A percentile compares a stretch with the other conserved stretches of the same genome.
Conservation (phyloP, 495 filamentous ascomycete species). For the Parathielavia hyrcaniae region DNA sequence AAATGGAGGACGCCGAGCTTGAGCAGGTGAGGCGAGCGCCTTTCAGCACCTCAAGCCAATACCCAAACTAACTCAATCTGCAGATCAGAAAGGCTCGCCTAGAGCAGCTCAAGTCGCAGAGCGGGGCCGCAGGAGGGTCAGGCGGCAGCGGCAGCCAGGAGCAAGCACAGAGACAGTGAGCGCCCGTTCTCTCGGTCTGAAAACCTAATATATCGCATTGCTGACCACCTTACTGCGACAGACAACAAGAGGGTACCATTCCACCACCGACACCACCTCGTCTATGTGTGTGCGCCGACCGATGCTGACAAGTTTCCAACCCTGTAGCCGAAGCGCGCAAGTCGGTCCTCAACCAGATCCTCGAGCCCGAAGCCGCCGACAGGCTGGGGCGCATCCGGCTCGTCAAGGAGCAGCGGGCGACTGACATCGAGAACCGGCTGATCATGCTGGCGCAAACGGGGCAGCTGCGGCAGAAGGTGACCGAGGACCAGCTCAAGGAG, state of each 20-base stretch:
- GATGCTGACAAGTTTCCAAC: neutral
- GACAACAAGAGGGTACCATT: conserved; percentile 60
- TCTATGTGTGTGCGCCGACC: neutral
- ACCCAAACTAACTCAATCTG: neutral
- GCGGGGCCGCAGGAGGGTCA: conserved; percentile 40
- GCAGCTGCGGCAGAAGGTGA: conserved; percentile 80
- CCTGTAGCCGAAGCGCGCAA: conserved; percentile 58
- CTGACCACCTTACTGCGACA: conserved; percentile 25
- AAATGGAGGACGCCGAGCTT: conserved; percentile 81
- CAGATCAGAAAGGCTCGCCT: conserved; percentile 86
- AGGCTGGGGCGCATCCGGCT: conserved; percentile 89
- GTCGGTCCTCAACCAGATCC: conserved; percentile 81
- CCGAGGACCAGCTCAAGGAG: conserved; percentile 89
- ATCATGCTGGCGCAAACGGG: conserved; percentile 85
- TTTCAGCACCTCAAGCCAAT: no score
- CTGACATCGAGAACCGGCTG: conserved; percentile 84
- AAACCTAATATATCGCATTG: neutral
- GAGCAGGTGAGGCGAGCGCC: conserved; percentile 54
- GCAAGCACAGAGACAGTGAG: conserved; percentile 55
- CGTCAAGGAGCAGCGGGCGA: conserved; percentile 86
- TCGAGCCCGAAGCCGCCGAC: conserved; percentile 87
- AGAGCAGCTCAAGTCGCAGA: conserved; percentile 78
- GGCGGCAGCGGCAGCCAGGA: conserved; percentile 50
- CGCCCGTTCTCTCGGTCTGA: neutral
- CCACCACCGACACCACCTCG: neutral